Conservation (phyloP, 2,329 filamentous ascomycete genomes). For the Phaeosphaeria sp. region DNA sequence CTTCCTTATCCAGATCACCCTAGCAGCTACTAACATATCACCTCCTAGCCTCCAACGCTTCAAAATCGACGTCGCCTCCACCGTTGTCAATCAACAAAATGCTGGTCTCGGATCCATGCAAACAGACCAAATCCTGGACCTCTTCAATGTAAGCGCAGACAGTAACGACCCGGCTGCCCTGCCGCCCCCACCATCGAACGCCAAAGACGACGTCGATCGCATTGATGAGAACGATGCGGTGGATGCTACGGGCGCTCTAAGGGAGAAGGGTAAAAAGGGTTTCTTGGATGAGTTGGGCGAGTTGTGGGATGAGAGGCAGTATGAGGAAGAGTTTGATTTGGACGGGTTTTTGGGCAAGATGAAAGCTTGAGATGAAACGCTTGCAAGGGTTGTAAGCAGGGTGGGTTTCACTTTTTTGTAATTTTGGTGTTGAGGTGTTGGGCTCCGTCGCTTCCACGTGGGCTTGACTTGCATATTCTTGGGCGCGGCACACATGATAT, state of each 20-base stretch:
- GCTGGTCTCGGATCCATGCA: constrained; percentile 95
- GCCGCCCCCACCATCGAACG: constrained; percentile 60
- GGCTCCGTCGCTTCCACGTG: neutral
- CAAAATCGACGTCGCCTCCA: constrained; percentile 98
- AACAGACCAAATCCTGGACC: constrained; percentile 95
- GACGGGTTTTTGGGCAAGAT: constrained; percentile 95
- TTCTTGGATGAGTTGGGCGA: constrained; percentile 95
- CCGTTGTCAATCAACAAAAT: constrained; percentile 98
- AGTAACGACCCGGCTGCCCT: constrained; percentile 65
- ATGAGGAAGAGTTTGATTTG: constrained; percentile 96
- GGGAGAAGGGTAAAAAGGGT: constrained; percentile 94
- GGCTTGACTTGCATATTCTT: neutral
- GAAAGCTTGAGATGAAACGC: constrained; percentile 58
- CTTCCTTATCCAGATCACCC: neutral
- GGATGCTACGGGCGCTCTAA: constrained; percentile 83
- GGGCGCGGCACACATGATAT: neutral
- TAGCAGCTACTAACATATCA: constrained; percentile 16
- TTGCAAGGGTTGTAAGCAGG: neutral
- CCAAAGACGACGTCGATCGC: constrained; percentile 67
- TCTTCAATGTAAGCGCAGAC: constrained; percentile 76
- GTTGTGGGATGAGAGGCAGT: constrained; percentile 96
- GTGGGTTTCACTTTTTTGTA: neutral
- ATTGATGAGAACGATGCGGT: constrained; percentile 85
- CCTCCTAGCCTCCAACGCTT: constrained; percentile 84
- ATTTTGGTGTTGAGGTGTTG: neutral